Base-by-base conservation (phyloP, 768 basidiomycete species). In the Boletus fagicola region DNA sequence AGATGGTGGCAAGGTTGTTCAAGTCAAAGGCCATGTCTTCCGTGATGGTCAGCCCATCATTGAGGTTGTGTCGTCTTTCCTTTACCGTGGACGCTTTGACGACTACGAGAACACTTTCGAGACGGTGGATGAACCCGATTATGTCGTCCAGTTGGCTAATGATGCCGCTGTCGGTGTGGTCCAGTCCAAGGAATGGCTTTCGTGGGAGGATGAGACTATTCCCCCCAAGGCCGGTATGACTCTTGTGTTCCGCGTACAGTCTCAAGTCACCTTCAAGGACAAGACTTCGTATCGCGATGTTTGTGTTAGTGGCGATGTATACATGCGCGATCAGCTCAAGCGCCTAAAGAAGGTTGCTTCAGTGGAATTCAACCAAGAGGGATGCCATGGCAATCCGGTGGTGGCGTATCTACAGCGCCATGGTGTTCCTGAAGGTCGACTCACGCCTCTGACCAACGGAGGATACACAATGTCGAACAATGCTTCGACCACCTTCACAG, bases 51-150 rank as follows among this genome's bases (percentile, higher is more conserved):
- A 86, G 67, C 89, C 86, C 2, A 88, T 97, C 72, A 91, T 98
- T 55, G 92, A 98, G 72, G 95, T 98, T 56, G 80, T 87, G 18
- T 98, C 97, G 0, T 80, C 95, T 10, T 99, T 99, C 88, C 81
- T 99, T 43, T 98, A 97, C 77, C 93, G 97, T 61, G 96, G 97
- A 49, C 86, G 84, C 49, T 99, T 98, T 77, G 79, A 76, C 66
- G 97, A 98, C 78, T 98, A 85, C 72, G 84, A 90, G 71, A 94
- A 98, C 76, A 98, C 97, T 0, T 99, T 99, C 74, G 94, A 98
- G 73, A 88, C 87, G 13, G 80, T 88, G 44, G 88, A 94, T 59
- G 94, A 97, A 70, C 86, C 90, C 0, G 92, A 95, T 62, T 97
- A 96, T 72, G 70, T 85, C 30, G 87, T 99, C 18, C 79, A 86